phyloP scores from a whole-genome alignment of 2,329 filamentous ascomycete genomes.

The Epichloe coenophiala region DNA sequence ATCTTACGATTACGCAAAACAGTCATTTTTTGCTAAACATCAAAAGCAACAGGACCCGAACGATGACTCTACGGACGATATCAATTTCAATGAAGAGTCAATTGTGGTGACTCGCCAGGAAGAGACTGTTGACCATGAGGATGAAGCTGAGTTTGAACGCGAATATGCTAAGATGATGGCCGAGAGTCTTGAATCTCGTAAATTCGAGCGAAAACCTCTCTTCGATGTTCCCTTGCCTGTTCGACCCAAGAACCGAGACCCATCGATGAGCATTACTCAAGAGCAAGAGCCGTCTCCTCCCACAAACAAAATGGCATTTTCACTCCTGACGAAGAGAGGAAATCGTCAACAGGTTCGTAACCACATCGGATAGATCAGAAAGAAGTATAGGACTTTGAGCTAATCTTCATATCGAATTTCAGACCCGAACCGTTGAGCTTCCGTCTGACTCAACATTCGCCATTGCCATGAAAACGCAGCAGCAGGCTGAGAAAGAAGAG shows the following conservation, averaged over 20 bases:
- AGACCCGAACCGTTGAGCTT: slow-evolving; percentile 85
- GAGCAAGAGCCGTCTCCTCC: slow-evolving; percentile 12
- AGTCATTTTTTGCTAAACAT: background rate
- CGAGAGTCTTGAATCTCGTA: slow-evolving; percentile 88
- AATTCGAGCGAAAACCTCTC: slow-evolving; percentile 85
- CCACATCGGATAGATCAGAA: background rate
- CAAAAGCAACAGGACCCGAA: slow-evolving; percentile 29
- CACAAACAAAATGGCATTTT: slow-evolving; percentile 77
- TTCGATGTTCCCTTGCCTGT: slow-evolving; percentile 98
- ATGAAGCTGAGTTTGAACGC: slow-evolving; percentile 92
- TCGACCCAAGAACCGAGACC: slow-evolving; percentile 54
- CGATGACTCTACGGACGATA: slow-evolving; percentile 37
- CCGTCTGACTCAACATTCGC: slow-evolving; percentile 89
- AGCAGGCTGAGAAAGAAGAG: slow-evolving; percentile 88
- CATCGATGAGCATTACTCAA: slow-evolving; percentile 18
- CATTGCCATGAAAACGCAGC: slow-evolving; percentile 88
- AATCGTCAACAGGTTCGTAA: slow-evolving; percentile 73
- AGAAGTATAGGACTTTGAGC: background rate
- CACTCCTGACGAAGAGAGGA: slow-evolving; percentile 85
- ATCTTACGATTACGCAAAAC: background rate
- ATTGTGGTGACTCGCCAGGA: slow-evolving; percentile 87
- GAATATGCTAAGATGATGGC: slow-evolving; percentile 98
- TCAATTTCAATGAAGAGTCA: slow-evolving; percentile 68
- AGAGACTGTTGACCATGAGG: slow-evolving; percentile 82
- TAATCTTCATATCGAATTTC: slow-evolving; percentile 7